Conservation (phyloP, 805 yeast genomes). For the Teunomyces atbi region DNA sequence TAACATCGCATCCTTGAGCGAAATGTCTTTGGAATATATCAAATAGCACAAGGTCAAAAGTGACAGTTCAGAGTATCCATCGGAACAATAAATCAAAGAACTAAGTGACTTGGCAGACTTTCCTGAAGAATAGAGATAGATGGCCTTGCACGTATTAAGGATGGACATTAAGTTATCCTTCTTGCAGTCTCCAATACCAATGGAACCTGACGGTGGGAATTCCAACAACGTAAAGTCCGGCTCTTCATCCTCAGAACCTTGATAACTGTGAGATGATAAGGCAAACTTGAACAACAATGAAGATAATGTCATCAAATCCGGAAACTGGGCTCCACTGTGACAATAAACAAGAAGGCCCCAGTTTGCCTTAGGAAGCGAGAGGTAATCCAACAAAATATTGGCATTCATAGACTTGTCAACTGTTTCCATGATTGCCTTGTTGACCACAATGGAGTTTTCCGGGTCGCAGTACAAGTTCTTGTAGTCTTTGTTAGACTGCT, state of each 20-base stretch:
- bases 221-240: slow-evolving; percentile 35
- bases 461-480: slow-evolving; percentile 46
- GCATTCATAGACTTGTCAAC: slow-evolving; percentile 4
- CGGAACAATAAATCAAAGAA: slow-evolving; percentile 71
- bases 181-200: slow-evolving; percentile 70
- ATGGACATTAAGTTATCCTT: slow-evolving; percentile 62
- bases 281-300: slow-evolving; percentile 32
- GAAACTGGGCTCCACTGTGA: slow-evolving; percentile 57
- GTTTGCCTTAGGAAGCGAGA: slow-evolving; percentile 48
- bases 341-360: slow-evolving; percentile 61
- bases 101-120: slow-evolving; percentile 39
- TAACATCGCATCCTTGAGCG: slow-evolving; percentile 63
- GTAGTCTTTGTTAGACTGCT: slow-evolving; percentile 4
- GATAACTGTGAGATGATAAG: slow-evolving; percentile 21
- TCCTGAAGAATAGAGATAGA: slow-evolving; percentile 42
- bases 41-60: slow-evolving; percentile 68
- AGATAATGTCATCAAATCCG: slow-evolving; percentile 40
- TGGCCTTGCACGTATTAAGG: slow-evolving; percentile 65
- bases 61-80: slow-evolving; percentile 91
- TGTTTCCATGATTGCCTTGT: neutral
- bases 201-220: slow-evolving; percentile 84
- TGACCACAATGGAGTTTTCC: slow-evolving; percentile 47
- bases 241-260: slow-evolving; percentile 18
- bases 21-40: slow-evolving; percentile 62
- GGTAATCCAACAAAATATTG: slow-evolving; percentile 11